A percentile compares a stretch with the other conserved stretches of the same genome.
Conservation (phyloP, 306 rosid genomes). For the Quercus aquifolioides region DNA sequence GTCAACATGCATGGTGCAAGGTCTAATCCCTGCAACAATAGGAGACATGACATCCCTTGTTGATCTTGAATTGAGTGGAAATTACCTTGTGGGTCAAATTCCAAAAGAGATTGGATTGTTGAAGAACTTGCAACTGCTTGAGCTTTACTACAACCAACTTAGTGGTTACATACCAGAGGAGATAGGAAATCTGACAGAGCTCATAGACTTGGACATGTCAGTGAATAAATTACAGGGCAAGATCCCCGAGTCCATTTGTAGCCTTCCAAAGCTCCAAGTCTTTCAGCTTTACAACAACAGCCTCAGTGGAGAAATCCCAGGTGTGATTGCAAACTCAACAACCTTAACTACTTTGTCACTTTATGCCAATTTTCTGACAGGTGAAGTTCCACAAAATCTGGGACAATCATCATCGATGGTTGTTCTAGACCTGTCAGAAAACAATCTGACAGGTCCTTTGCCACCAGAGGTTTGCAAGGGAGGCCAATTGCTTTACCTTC, state of each 20-base stretch:
- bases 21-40: conserved; percentile 68
- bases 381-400: conserved; percentile 66
- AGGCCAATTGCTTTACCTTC: conserved; percentile 68
- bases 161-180: conserved; percentile 69
- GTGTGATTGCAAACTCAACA: conserved; percentile 60
- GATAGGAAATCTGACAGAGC: conserved; percentile 73
- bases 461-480: conserved; percentile 70
- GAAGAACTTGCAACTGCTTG: conserved; percentile 58
- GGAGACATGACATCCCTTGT: conserved; percentile 74
- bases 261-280: conserved; percentile 72
- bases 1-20: conserved; percentile 63
- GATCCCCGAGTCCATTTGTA: conserved; percentile 65
- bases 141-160: conserved; percentile 81
- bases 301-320: conserved; percentile 71
- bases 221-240: conserved; percentile 70
- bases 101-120: conserved; percentile 64
- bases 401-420: conserved; percentile 65
- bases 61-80: conserved; percentile 84
- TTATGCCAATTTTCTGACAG: conserved; percentile 63
- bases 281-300: conserved; percentile 90
- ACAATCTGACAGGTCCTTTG: conserved; percentile 61
- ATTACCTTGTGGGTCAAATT: conserved; percentile 58
- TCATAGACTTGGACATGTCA: conserved; percentile 78
- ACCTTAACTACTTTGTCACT: conserved; percentile 64
- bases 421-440: conserved; percentile 85